Evolutionary conservation across 768 basidiomycete species (phyloP).

Genomic region (Lactifluus volemus): DNA sequence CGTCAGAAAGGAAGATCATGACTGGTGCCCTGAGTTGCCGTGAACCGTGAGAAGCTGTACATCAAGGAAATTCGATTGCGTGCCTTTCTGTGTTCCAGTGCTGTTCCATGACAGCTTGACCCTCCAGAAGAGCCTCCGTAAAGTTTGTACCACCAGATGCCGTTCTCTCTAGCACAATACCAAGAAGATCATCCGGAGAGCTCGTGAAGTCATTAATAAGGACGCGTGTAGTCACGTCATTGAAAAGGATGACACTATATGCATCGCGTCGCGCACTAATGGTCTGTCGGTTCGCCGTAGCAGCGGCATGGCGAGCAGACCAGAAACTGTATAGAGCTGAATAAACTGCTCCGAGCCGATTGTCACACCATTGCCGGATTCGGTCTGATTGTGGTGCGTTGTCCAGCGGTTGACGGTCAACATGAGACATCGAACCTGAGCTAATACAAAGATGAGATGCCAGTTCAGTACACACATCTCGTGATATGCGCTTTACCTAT

Average conservation of each 20-base stretch:
- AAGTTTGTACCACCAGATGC: constrained; percentile 45
- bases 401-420: constrained; percentile 37
- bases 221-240: constrained; percentile 19
- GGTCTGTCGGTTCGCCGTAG: constrained; percentile 21
- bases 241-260: constrained; percentile 49
- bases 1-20: constrained; percentile 51
- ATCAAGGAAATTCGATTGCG: too few relatives aligned
- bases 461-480: too few relatives aligned
- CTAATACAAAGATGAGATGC: constrained; percentile 22
- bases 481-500: too few relatives aligned
- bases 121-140: constrained; percentile 29
- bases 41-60: too few relatives aligned
- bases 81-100: constrained; percentile 46
- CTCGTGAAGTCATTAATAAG: constrained; percentile 40
- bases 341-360: constrained; percentile 51
- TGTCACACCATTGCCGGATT: constrained; percentile 30
- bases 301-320: constrained; percentile 37
- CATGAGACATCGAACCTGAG: constrained; percentile 40
- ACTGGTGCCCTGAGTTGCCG: constrained; percentile 39
- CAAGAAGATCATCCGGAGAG: constrained; percentile 38
- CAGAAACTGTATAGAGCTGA: constrained; percentile 49
- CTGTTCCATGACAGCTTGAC: constrained; percentile 33
- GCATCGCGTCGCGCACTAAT: constrained; percentile 35
- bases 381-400: constrained; percentile 32
- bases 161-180: constrained; percentile 33